Evolutionary conservation across 192 early-diverging fungal species (phyloP).

Genomic region (Coemansia sp.): DNA sequence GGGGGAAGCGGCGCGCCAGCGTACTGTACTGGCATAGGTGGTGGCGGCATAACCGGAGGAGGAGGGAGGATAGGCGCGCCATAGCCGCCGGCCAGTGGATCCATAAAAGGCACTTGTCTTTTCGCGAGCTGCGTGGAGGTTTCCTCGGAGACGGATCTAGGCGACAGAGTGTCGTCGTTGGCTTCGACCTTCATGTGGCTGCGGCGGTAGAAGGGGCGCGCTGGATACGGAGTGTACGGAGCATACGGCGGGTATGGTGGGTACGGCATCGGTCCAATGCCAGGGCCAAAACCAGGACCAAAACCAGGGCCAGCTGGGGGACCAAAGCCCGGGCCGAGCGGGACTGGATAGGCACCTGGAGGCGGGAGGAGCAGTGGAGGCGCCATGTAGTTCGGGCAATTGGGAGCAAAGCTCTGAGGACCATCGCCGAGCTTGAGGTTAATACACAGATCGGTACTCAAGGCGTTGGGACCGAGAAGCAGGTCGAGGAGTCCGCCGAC

Average conservation of each 20-base stretch:
- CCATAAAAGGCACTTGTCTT: constrained; percentile 5
- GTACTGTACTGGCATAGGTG: constrained; percentile 20
- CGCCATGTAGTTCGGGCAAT: constrained; percentile 45
- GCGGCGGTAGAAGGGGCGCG: constrained; percentile 25
- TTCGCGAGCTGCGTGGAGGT: not conserved
- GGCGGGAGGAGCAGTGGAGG: constrained; percentile 44
- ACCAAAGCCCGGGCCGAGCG: constrained; percentile 15
- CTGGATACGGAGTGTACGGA: constrained; percentile 13
- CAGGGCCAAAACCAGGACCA: not conserved
- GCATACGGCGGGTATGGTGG: constrained; percentile 11
- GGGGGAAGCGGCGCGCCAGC: constrained; percentile 11
- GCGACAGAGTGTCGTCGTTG: constrained; percentile 7
- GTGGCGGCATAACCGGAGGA: constrained; percentile 7
- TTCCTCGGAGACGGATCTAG: constrained; percentile 27
- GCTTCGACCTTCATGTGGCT: not conserved
- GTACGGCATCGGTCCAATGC: constrained; percentile 13
- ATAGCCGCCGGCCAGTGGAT: constrained; percentile 4
- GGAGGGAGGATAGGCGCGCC: constrained; percentile 3
- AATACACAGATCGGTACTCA: constrained; percentile 46
- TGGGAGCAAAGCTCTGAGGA: constrained; percentile 48
- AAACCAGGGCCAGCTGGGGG: constrained; percentile 1
- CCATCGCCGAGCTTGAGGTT: constrained; percentile 54
- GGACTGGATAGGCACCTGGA: constrained; percentile 29
- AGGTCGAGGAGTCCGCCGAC: constrained; percentile 45
- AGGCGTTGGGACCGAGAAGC: constrained; percentile 48